Base-by-base conservation (phyloP, 2,329 filamentous ascomycete species). In the Trichoderma sp. region DNA sequence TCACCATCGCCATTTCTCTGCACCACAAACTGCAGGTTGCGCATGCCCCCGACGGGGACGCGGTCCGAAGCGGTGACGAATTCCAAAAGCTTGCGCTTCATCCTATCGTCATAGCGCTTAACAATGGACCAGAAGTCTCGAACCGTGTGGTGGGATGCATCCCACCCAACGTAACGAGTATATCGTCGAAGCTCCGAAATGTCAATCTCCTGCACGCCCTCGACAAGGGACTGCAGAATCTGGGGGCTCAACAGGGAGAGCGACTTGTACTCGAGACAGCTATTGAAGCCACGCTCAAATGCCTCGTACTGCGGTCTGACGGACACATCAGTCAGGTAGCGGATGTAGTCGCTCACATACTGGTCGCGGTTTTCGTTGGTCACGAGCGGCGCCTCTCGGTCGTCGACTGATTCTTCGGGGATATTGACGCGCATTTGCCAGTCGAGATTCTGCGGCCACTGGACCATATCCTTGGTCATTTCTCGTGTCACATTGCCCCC, bases 31-130 rank as follows among this genome's bases (percentile, higher is more conserved):
- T 92, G 90, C 61, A 98, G 84, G 76, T 92, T 94, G 74, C 88
- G 88, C 78, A 95, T 90, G 3, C 96, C 96, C 23, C 93, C 94
- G 0, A 97, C 93, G 0, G 96, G 96, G 2, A 98, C 88, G 2
- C 96, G 88, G 78, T 98, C 95, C 76, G 91, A 95, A 0, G 95
- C 95, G 15, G 96, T 99, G 34, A 99, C 95, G 77, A 99, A 99
- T 79, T 98, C 94, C 36, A 99, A 85, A 39, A 99, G 83, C 76
- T 89, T 90, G 67, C 90, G 88, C 81, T 92, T 92, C 85, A 95
- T 92, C 58, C 87, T 85, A 17, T 91, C 86, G 72, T 89, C 86
- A 78, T 88, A 96, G 43, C 79, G 81, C 74, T 87, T 87, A 1
- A 97, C 92, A 8, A 98, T 87, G 13, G 86, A 86, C 96, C 96